A percentile compares a stretch with the other conserved stretches of the same genome.
Evolutionary conservation across 2,329 filamentous ascomycete genomes (phyloP).

Genomic region (Lecanicillium sp.): DNA sequence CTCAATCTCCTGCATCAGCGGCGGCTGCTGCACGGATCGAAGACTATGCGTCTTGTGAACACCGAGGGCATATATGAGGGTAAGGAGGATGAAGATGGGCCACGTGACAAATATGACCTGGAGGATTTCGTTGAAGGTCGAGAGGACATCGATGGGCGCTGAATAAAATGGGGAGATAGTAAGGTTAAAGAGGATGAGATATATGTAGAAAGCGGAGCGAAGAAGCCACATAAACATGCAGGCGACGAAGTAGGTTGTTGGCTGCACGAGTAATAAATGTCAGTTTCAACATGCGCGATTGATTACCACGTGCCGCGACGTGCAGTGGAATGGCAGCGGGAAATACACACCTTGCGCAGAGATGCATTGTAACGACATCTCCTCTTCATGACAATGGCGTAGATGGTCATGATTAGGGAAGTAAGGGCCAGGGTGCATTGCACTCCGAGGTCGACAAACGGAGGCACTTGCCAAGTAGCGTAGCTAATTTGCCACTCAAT

Average conservation of each 20-base stretch:
- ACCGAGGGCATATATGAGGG: conserved; percentile 19
- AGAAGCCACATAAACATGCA: conserved; percentile 18
- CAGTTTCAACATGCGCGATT: too few relatives aligned
- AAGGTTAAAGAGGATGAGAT: conserved; percentile 15
- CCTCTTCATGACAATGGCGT: conserved; percentile 5
- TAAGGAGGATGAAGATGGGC: conserved; percentile 16
- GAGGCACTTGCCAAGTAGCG: not conserved
- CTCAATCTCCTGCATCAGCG: conserved; percentile 9
- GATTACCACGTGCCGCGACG: too few relatives aligned
- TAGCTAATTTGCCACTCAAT: not conserved
- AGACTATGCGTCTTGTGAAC: conserved; percentile 16
- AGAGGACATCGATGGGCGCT: not conserved
- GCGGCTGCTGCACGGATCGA: conserved; percentile 15
- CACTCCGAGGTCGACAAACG: not conserved
- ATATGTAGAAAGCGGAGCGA: conserved; percentile 14
- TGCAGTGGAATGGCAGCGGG: too few relatives aligned
- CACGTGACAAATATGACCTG: conserved; percentile 11
- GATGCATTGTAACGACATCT: conserved; percentile 3
- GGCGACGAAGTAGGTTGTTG: conserved; percentile 15
- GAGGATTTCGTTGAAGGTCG: conserved; percentile 10
- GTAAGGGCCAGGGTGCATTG: not conserved
- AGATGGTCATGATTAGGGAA: conserved; percentile 4
- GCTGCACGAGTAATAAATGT: conserved; percentile 7
- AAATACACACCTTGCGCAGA: conserved; percentile 5
- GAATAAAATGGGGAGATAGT: not conserved